These are phyloP conservation scores for Ganoderma multipileum DNA, from an alignment of 1,284 basidiomycete species.

Conservation along the genomic window DNA sequence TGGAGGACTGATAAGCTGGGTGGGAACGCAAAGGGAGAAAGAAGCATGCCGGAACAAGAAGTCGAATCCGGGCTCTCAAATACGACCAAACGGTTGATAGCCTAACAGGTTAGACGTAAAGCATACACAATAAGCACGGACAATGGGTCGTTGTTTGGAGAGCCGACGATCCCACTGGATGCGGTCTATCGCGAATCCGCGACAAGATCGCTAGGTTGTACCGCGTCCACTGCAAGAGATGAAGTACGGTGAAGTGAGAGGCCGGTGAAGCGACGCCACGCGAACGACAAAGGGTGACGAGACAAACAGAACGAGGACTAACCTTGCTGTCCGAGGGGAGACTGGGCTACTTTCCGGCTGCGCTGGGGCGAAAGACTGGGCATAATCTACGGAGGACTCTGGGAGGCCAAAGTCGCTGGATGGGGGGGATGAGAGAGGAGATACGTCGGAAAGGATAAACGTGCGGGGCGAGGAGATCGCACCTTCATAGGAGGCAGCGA, in stretches of 20 bases:
- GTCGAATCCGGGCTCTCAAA: slow-evolving; percentile 29
- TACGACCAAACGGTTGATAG: slow-evolving; percentile 31
- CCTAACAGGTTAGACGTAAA: slow-evolving; percentile 33
- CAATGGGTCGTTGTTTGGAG: slow-evolving; percentile 19
- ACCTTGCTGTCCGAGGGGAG: slow-evolving; percentile 45
- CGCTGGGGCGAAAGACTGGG: slow-evolving; percentile 69
- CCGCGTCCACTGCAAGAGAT: slow-evolving; percentile 16
- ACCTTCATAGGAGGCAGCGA: slow-evolving; percentile 41
- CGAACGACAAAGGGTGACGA: slow-evolving; percentile 23
- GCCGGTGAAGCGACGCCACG: slow-evolving; percentile 11
- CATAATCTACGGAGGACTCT: slow-evolving; percentile 48
- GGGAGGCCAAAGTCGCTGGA: slow-evolving; percentile 33
- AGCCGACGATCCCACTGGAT: slow-evolving; percentile 24
- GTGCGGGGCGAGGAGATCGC: slow-evolving; percentile 38
- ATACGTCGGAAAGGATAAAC: slow-evolving; percentile 40
- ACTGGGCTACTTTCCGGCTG: slow-evolving; percentile 48
- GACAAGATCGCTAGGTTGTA: slow-evolving; percentile 20
- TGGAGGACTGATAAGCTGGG: slow-evolving; percentile 35
- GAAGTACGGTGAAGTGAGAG: slow-evolving; percentile 16
- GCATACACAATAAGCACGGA: slow-evolving; percentile 27
- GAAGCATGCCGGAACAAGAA: slow-evolving; percentile 29
- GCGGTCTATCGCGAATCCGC: slow-evolving; percentile 17
- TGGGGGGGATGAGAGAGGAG: slow-evolving; percentile 35
- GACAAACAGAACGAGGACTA: slow-evolving; percentile 31
- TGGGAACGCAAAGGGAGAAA: slow-evolving; percentile 31